A percentile compares a stretch with the other conserved stretches of the same genome.
These are phyloP conservation scores for Nitzschia sp. DNA, from an alignment of 108 stramenopile species.

Conservation along the genomic window DNA sequence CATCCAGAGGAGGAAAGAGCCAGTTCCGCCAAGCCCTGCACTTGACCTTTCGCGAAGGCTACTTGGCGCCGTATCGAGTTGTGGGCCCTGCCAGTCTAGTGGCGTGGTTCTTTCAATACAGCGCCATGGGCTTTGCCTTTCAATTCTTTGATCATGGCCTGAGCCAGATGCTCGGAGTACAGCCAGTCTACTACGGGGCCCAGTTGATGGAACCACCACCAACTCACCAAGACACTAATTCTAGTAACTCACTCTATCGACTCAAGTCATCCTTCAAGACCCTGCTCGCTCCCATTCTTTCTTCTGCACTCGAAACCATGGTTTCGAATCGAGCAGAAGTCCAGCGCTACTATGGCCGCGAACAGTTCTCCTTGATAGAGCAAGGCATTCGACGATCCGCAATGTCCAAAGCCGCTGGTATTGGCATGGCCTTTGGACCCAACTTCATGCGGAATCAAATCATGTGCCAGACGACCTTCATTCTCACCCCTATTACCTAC, in stretches of 20 bases:
- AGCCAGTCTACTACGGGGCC: constrained; percentile 61
- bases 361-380: constrained; percentile 52
- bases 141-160: constrained; percentile 64
- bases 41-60: constrained; percentile 59
- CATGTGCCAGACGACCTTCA: constrained; percentile 68
- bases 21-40: constrained; percentile 55
- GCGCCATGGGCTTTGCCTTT: constrained; percentile 74
- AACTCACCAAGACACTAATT: not conserved
- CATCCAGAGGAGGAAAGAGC: constrained; percentile 37
- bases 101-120: constrained; percentile 82
- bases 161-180: constrained; percentile 45
- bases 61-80: constrained; percentile 65
- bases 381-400: constrained; percentile 32
- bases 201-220: constrained; percentile 62
- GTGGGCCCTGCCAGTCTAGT: constrained; percentile 64
- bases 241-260: not conserved
- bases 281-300: constrained; percentile 51
- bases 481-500: constrained; percentile 73
- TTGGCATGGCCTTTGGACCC: constrained; percentile 25
- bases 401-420: constrained; percentile 10
- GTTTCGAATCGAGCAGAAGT: constrained; percentile 80
- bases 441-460: constrained; percentile 38
- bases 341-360: constrained; percentile 66
- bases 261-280: constrained; percentile 39
- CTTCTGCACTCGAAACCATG: constrained; percentile 56